These are phyloP conservation scores for Boletus rubroflammeus DNA, from an alignment of 768 basidiomycete species.

Conservation along the genomic window DNA sequence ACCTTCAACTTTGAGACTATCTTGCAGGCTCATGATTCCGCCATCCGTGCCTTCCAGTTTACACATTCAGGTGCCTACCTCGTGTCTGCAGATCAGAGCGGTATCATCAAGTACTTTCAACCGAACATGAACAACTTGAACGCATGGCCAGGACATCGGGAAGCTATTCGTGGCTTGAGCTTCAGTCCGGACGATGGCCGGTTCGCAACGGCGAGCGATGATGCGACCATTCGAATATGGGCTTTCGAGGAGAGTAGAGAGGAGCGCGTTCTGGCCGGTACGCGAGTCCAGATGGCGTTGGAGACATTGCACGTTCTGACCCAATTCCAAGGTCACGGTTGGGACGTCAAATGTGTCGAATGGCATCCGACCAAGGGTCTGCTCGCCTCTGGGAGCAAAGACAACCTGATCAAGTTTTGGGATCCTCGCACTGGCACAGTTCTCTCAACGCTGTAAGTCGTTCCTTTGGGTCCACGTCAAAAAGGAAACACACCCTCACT, in stretches of 20 bases:
- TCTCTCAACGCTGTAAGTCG: slow-evolving; percentile 80
- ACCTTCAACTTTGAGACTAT: slow-evolving; percentile 99
- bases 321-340: slow-evolving; percentile 76
- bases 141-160: slow-evolving; percentile 90
- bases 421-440: slow-evolving; percentile 91
- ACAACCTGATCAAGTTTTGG: slow-evolving; percentile 99
- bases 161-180: slow-evolving; percentile 86
- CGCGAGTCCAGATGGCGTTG: background rate
- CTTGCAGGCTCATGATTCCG: slow-evolving; percentile 96
- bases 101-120: slow-evolving; percentile 98
- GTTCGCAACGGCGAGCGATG: slow-evolving; percentile 95
- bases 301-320: background rate
- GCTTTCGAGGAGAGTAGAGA: slow-evolving; percentile 87
- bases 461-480: background rate
- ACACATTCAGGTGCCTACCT: slow-evolving; percentile 93
- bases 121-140: slow-evolving; percentile 99
- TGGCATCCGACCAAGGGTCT: slow-evolving; percentile 99
- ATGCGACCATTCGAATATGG: slow-evolving; percentile 94
- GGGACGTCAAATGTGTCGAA: slow-evolving; percentile 98
- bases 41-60: slow-evolving; percentile 86
- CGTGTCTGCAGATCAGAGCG: slow-evolving; percentile 88
- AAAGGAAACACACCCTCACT: background rate
- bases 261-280: slow-evolving; percentile 84
- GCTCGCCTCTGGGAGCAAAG: slow-evolving; percentile 92
- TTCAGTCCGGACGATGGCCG: slow-evolving; percentile 90